Percentiles rank a stretch among this genome's conserved stretches.
Conservation (phyloP, 2,329 filamentous ascomycete species). For the Aspergillus pseudonomiae region DNA sequence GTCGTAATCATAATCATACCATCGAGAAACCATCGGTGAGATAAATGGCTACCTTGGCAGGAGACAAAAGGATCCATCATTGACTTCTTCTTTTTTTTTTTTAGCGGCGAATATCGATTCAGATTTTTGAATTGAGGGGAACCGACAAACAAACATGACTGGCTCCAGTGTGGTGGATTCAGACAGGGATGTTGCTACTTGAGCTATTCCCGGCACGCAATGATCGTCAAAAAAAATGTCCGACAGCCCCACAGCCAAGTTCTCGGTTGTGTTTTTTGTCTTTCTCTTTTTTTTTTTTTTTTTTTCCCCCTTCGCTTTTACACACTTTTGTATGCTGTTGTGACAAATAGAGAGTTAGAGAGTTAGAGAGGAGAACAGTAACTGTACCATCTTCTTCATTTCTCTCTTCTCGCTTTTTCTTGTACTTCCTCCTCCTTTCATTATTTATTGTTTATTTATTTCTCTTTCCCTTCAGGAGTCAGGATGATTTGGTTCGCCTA, state of each 20-base stretch:
- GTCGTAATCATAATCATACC: not conserved
- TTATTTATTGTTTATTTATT: not conserved
- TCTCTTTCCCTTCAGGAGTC: not conserved
- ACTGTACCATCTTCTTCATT: not conserved
- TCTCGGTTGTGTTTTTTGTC: too few relatives aligned
- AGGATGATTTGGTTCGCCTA: not conserved
- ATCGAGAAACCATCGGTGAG: not conserved
- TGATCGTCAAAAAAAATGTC: constrained; percentile 27
- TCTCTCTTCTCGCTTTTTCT: not conserved
- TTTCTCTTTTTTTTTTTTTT: too few relatives aligned
- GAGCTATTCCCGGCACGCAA: constrained; percentile 23
- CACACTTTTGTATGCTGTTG: not conserved
- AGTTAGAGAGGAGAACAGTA: not conserved
- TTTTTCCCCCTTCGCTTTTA: not conserved
- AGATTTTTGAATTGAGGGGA: constrained; percentile 9
- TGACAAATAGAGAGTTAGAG: not conserved
- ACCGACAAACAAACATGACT: constrained; percentile 9
- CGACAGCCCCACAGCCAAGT: constrained; percentile 8
- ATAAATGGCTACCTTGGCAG: not conserved
- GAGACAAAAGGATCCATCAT: not conserved
- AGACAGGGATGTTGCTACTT: constrained; percentile 19
- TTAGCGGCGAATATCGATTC: not conserved
- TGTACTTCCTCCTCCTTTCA: not conserved
- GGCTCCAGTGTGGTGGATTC: constrained; percentile 13
- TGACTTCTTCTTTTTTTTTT: not conserved